Conservation (phyloP, 2,329 filamentous ascomycete genomes). For the Ophiocordyceps australis region DNA sequence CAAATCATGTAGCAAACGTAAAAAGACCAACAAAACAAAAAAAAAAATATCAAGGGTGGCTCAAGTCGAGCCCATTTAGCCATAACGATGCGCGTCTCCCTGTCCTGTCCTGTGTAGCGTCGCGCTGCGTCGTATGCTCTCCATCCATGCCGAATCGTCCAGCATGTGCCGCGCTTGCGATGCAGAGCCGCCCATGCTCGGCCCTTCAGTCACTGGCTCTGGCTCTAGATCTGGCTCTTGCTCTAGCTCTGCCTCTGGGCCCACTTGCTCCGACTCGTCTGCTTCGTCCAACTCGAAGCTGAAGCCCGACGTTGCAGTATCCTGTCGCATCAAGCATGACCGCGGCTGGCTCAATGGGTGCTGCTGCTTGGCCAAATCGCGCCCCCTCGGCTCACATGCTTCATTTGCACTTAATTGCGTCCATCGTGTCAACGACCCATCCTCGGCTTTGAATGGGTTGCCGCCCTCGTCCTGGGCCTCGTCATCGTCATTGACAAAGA, state of each 20-base stretch:
- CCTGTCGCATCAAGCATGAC: slow-evolving; percentile 19
- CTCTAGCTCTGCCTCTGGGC: slow-evolving; percentile 15
- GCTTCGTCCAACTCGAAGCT: slow-evolving; percentile 38
- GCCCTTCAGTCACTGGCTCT: slow-evolving; percentile 56
- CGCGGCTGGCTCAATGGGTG: slow-evolving; percentile 38
- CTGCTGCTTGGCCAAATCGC: slow-evolving; percentile 11
- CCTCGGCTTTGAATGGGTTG: slow-evolving; percentile 16
- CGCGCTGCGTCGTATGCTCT: slow-evolving; percentile 78
- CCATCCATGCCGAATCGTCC: slow-evolving; percentile 81
- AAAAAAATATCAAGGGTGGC: too few species aligned
- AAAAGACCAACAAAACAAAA: too few species aligned
- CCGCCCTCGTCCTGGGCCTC: slow-evolving; percentile 15
- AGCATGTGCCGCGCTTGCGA: slow-evolving; percentile 70
- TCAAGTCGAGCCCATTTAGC: slow-evolving; percentile 10
- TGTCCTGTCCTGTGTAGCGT: slow-evolving; percentile 39
- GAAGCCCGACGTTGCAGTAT: slow-evolving; percentile 32
- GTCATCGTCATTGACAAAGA: slow-evolving; percentile 69
- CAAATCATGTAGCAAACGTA: too few species aligned
- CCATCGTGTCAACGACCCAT: slow-evolving; percentile 3
- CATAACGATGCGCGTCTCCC: slow-evolving; percentile 14
- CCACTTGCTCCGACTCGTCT: slow-evolving; percentile 7
- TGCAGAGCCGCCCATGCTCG: too few species aligned
- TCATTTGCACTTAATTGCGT: slow-evolving; percentile 4
- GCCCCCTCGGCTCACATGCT: slow-evolving; percentile 18
- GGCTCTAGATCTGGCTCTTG: slow-evolving; percentile 43